These are phyloP conservation scores for Oxytropis ochrocephala DNA, from an alignment of 306 rosid species.

Conservation along the genomic window DNA sequence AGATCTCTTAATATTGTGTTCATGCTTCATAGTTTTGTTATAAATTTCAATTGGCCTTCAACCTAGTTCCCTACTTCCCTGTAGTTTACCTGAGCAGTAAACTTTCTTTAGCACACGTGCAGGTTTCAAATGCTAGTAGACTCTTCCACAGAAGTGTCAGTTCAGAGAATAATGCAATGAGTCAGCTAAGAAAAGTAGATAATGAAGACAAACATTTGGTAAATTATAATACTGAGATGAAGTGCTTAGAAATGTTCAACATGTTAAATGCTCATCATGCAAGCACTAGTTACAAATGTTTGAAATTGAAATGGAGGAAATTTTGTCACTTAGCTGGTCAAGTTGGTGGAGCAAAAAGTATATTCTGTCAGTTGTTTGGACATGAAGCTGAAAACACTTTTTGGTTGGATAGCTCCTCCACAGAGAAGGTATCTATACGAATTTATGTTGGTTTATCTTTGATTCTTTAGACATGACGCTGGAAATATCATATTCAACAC, in stretches of 20 bases:
- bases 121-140: slow-evolving; percentile 43
- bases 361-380: slow-evolving; percentile 77
- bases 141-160: slow-evolving; percentile 30
- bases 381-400: slow-evolving; percentile 76
- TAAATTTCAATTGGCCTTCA: slow-evolving; percentile 10
- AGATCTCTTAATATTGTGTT: neutral
- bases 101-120: slow-evolving; percentile 56
- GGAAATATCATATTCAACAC: slow-evolving; percentile 1
- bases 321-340: slow-evolving; percentile 55
- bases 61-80: neutral
- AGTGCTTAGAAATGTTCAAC: slow-evolving; percentile 24
- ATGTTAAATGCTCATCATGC: slow-evolving; percentile 39
- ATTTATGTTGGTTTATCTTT: neutral
- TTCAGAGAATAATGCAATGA: slow-evolving; percentile 23
- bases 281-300: slow-evolving; percentile 37
- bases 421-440: slow-evolving; percentile 62
- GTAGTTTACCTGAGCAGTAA: slow-evolving; percentile 41
- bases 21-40: slow-evolving; percentile 7
- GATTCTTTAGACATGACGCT: neutral
- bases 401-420: slow-evolving; percentile 98
- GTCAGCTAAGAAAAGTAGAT: slow-evolving; percentile 28
- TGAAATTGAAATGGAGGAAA: slow-evolving; percentile 89
- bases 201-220: slow-evolving; percentile 15
- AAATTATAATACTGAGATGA: slow-evolving; percentile 23
- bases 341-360: slow-evolving; percentile 78